Evolutionary conservation across 768 basidiomycete genomes (phyloP).

Genomic region (Chlorophyllum brunneum): DNA sequence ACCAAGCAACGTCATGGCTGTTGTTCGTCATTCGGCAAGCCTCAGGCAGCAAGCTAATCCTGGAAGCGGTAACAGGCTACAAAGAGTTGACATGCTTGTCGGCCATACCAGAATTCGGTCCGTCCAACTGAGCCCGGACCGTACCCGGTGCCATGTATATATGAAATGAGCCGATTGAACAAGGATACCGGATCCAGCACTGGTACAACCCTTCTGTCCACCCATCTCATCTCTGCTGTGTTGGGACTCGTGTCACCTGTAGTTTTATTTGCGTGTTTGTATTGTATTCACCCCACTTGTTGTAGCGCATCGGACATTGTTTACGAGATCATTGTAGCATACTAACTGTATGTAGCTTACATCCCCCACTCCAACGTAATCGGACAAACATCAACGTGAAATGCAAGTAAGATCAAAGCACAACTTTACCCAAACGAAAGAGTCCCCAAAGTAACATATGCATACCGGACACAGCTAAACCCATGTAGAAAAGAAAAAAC

Average conservation of each 20-base stretch:
- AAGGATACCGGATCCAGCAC: neutral
- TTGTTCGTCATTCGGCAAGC: neutral
- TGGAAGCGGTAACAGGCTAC: neutral
- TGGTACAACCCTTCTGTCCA: neutral
- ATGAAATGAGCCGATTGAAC: neutral
- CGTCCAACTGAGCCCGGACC: neutral
- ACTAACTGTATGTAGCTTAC: too few species aligned
- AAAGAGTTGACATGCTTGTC: neutral
- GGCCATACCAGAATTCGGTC: neutral
- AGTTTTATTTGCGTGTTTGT: neutral
- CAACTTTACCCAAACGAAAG: neutral
- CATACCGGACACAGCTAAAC: neutral
- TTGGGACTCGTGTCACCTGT: neutral
- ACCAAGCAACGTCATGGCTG: neutral
- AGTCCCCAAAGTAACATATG: neutral
- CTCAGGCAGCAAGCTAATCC: neutral
- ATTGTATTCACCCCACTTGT: neutral
- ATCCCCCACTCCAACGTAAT: neutral
- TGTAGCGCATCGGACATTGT: constrained; percentile 1
- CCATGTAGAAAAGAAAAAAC: neutral
- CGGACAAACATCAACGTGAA: neutral
- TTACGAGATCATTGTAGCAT: too few species aligned
- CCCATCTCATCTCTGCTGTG: neutral
- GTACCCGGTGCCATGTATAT: neutral
- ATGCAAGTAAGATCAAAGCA: neutral